Evolutionary conservation across 129 eudicot genomes (phyloP).

Genomic region (Artemisia tridentata): DNA sequence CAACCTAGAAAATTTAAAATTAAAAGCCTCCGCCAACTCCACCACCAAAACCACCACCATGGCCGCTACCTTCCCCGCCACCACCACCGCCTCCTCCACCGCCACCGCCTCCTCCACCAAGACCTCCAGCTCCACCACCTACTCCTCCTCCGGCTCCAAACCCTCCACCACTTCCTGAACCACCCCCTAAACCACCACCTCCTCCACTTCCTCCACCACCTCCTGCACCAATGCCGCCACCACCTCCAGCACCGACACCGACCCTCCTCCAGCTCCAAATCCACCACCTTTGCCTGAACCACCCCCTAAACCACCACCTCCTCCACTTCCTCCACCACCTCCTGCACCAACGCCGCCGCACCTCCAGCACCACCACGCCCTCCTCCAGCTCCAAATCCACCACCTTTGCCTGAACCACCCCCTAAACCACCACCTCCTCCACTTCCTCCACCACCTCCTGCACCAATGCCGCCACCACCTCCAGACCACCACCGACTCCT

Average conservation of each 20-base stretch:
- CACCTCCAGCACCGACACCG: constrained; percentile 44
- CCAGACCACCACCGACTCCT: constrained; percentile 31
- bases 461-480: constrained; percentile 31
- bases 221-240: constrained; percentile 36
- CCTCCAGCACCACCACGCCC: constrained; percentile 45
- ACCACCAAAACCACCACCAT: constrained; percentile 21
- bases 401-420: constrained; percentile 47
- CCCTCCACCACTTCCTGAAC: constrained; percentile 41
- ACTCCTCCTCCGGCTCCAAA: constrained; percentile 42
- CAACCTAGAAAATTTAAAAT: too few relatives aligned
- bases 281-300: constrained; percentile 39
- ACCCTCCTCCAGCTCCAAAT: constrained; percentile 43
- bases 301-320: constrained; percentile 41
- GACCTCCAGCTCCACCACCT: constrained; percentile 30
- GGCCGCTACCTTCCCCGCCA: constrained; percentile 17
- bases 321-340: constrained; percentile 39
- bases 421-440: constrained; percentile 54
- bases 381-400: constrained; percentile 56
- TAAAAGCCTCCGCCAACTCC: background rate
- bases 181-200: constrained; percentile 38
- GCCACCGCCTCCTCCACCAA: constrained; percentile 16
- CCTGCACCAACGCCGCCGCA: constrained; percentile 27
- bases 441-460: constrained; percentile 37
- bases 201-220: constrained; percentile 50
- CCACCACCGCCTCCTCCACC: constrained; percentile 27